phyloP scores from a whole-genome alignment of 352 stramenopile genomes.

The Phytopythium boreale region DNA sequence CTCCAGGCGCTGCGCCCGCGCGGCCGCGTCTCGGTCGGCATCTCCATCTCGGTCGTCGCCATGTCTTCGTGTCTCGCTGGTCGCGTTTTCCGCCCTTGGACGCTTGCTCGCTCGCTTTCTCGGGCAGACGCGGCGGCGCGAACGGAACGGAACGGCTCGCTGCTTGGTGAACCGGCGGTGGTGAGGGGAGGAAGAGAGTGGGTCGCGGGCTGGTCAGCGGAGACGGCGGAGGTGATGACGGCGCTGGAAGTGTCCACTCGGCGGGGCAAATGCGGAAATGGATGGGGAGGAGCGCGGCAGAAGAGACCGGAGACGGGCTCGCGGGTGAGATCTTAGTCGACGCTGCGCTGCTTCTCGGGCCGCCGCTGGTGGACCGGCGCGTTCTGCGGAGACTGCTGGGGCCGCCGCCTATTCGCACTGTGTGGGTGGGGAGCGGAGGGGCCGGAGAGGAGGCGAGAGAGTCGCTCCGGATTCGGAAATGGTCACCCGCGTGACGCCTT shows the following conservation, averaged over 20 bases:
- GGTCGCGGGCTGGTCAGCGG: neutral
- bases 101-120: neutral
- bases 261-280: neutral
- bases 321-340: neutral
- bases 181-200: neutral
- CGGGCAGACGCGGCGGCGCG: neutral
- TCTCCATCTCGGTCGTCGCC: conserved; percentile 8
- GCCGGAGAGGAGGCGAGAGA: no score
- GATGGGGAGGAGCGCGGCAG: neutral
- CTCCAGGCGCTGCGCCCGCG: conserved; percentile 67
- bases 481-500: no score
- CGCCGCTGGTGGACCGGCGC: neutral
- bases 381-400: conserved; percentile 2
- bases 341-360: neutral
- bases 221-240: neutral
- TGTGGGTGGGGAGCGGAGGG: neutral
- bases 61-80: conserved; percentile 1
- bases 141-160: neutral
- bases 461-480: neutral
- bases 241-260: neutral
- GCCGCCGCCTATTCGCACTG: neutral
- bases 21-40: conserved; percentile 13
- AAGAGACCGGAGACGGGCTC: neutral
- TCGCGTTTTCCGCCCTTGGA: neutral
- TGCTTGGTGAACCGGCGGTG: no score